Percentiles rank a stretch among this genome's conserved stretches.
phyloP scores from a whole-genome alignment of 108 stramenopile genomes.

The Cyclotella atomus region DNA sequence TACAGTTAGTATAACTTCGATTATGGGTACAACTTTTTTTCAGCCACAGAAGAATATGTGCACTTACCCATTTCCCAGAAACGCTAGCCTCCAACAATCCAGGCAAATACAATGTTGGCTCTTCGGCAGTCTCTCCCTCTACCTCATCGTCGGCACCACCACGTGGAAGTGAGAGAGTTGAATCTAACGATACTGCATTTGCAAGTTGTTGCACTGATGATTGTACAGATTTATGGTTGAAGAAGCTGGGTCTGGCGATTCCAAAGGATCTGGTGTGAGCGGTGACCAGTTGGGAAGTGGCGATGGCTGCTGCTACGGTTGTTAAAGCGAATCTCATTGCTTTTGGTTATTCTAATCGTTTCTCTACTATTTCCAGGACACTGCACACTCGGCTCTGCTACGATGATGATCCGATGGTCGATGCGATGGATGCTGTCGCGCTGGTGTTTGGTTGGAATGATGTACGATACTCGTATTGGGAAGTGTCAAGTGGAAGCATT shows the following conservation, averaged over 20 bases:
- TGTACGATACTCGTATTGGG: neutral
- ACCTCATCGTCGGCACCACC: conserved; percentile 21
- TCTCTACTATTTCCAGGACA: no score
- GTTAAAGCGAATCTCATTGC: neutral
- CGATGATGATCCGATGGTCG: neutral
- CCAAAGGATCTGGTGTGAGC: neutral
- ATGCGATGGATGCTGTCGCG: neutral
- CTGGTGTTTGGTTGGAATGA: neutral
- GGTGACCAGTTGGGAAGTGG: neutral
- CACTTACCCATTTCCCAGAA: conserved; percentile 55
- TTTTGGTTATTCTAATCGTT: neutral
- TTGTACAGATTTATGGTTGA: neutral
- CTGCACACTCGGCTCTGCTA: neutral
- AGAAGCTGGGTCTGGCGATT: neutral
- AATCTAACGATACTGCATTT: neutral
- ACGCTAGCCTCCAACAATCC: conserved; percentile 75
- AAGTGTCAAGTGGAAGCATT: neutral
- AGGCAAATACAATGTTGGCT: conserved; percentile 71
- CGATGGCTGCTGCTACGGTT: conserved; percentile 6
- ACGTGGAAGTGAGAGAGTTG: neutral
- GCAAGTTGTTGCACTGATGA: no score
- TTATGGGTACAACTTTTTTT: neutral
- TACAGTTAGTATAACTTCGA: no score
- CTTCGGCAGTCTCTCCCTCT: conserved; percentile 41
- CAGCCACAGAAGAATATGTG: neutral